These are phyloP conservation scores for Epichloe sibirici DNA, from an alignment of 2,329 filamentous ascomycete species.

Conservation along the genomic window DNA sequence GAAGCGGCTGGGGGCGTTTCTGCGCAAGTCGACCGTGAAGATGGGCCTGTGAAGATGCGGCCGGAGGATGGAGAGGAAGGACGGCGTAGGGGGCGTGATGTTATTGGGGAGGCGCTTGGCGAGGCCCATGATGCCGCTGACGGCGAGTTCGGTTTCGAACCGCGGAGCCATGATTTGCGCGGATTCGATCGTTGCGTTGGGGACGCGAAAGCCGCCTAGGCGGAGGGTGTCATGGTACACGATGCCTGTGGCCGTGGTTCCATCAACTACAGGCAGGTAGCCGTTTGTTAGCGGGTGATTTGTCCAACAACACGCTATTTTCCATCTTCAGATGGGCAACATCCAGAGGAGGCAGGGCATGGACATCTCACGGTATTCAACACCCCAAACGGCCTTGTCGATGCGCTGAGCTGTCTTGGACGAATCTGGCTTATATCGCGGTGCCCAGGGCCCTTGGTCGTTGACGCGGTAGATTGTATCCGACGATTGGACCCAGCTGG, in stretches of 20 bases:
- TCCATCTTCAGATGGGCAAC: constrained; percentile 6
- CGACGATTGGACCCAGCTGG: constrained; percentile 42
- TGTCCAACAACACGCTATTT: neutral
- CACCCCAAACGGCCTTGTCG: constrained; percentile 33
- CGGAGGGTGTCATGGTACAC: constrained; percentile 38
- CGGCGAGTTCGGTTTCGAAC: constrained; percentile 28
- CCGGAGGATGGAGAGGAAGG: constrained; percentile 32
- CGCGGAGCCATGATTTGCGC: constrained; percentile 30
- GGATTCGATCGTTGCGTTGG: constrained; percentile 36
- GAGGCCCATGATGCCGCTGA: constrained; percentile 41
- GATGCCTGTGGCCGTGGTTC: constrained; percentile 30
- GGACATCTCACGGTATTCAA: constrained; percentile 30
- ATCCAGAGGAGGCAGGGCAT: constrained; percentile 13
- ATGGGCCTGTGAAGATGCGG: constrained; percentile 27
- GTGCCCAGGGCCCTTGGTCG: constrained; percentile 22
- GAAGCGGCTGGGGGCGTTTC: constrained; percentile 35
- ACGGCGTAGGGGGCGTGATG: constrained; percentile 28
- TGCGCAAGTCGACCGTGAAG: constrained; percentile 38
- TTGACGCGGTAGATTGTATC: constrained; percentile 29
- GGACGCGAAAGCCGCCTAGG: constrained; percentile 31
- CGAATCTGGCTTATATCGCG: constrained; percentile 30
- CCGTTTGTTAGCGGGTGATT: neutral
- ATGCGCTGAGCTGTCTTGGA: constrained; percentile 32
- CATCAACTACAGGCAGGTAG: constrained; percentile 25
- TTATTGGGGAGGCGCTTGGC: constrained; percentile 34